A percentile compares a stretch with the other conserved stretches of the same genome.
Conservation (phyloP, 257 asterid genomes). For the Nicotiana noctiflora region DNA sequence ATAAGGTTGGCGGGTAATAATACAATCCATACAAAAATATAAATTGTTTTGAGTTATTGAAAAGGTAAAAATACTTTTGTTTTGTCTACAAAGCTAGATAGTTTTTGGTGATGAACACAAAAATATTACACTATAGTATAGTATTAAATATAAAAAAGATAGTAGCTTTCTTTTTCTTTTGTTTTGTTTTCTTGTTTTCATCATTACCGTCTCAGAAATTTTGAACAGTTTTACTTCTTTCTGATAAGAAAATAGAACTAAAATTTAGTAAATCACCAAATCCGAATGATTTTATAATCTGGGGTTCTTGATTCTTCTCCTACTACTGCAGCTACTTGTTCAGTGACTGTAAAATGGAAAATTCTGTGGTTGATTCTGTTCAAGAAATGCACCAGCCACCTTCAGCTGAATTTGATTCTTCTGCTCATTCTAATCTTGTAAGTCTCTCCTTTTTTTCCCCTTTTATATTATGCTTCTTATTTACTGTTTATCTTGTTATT, state of each 20-base stretch:
- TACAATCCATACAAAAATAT: neutral
- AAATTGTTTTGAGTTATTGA: neutral
- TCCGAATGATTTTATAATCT: constrained; percentile 2
- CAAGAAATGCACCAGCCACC: constrained; percentile 10
- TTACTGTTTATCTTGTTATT: neutral
- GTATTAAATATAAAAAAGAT: neutral
- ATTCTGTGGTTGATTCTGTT: neutral
- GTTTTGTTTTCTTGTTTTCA: constrained; percentile 15
- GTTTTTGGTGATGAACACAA: neutral
- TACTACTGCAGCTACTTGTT: neutral
- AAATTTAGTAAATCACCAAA: neutral
- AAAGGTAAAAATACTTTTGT: neutral
- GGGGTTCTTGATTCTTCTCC: neutral
- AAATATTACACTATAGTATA: neutral
- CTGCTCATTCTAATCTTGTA: constrained; percentile 1
- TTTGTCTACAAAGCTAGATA: neutral
- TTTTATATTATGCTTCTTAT: neutral
- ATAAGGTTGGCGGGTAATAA: constrained; percentile 13
- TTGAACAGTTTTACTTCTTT: neutral
- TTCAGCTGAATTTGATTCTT: constrained; percentile 4
- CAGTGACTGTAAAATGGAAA: neutral
- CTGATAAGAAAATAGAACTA: neutral
- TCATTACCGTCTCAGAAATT: constrained; percentile 2
- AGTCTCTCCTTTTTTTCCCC: neutral
- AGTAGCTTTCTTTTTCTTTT: neutral